These are phyloP conservation scores for Penicillium pulvis DNA, from an alignment of 495 filamentous ascomycete species.

Conservation along the genomic window DNA sequence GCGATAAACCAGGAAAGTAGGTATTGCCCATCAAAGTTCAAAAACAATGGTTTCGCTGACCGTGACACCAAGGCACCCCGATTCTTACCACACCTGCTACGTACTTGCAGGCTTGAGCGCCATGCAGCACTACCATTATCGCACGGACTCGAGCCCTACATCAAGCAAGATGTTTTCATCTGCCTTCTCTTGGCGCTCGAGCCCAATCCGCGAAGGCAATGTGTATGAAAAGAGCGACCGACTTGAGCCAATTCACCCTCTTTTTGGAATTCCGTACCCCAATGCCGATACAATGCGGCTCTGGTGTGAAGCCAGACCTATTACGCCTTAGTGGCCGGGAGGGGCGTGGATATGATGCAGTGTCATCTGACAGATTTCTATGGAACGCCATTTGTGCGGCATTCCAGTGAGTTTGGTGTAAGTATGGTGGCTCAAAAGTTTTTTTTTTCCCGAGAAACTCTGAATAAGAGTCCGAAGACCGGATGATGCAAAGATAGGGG, in stretches of 20 bases:
- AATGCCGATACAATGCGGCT: constrained; percentile 61
- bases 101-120: constrained; percentile 82
- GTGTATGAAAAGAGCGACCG: constrained; percentile 53
- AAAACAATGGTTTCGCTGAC: constrained; percentile 15
- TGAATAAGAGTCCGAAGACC: background rate
- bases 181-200: constrained; percentile 67
- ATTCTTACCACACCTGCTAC: constrained; percentile 93
- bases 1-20: constrained; percentile 93
- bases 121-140: constrained; percentile 74
- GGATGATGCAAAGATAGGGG: background rate
- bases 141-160: constrained; percentile 44
- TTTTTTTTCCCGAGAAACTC: background rate
- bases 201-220: constrained; percentile 47
- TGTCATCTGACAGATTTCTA: constrained; percentile 12
- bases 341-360: constrained; percentile 10
- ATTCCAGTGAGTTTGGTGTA: background rate
- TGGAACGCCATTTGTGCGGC: constrained; percentile 9
- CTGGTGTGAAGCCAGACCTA: constrained; percentile 56
- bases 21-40: constrained; percentile 31
- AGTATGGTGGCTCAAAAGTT: background rate
- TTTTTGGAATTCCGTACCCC: constrained; percentile 80
- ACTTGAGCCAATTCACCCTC: constrained; percentile 67
- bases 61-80: constrained; percentile 58
- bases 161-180: constrained; percentile 44
- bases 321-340: constrained; percentile 19